Percentiles rank a stretch among this genome's conserved stretches.
phyloP scores from a whole-genome alignment of 177 flowering plant genomes.

The Vitis hybrid region DNA sequence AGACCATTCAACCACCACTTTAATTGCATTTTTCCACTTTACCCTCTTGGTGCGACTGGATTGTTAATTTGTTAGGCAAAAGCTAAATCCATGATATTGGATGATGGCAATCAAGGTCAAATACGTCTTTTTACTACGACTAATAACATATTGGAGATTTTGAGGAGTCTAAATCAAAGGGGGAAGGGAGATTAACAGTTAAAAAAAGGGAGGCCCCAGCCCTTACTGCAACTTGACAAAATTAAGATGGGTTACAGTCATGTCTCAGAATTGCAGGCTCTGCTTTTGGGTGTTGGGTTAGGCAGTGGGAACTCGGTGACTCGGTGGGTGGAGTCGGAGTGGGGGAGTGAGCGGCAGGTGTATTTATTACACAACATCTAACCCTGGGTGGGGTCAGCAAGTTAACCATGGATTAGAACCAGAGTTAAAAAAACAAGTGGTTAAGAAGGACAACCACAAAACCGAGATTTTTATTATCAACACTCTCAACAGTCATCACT shows the following conservation, averaged over 20 bases:
- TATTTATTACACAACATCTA: slow-evolving; percentile 26
- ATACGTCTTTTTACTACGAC: no score
- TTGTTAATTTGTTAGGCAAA: no score
- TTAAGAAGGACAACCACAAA: slow-evolving; percentile 52
- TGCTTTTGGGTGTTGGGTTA: neutral
- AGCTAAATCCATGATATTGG: no score
- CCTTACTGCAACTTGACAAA: slow-evolving; percentile 20
- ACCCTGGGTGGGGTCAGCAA: slow-evolving; percentile 34
- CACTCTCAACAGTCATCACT: slow-evolving; percentile 22
- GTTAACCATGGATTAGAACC: slow-evolving; percentile 46
- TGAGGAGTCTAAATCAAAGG: neutral
- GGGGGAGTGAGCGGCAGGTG: neutral
- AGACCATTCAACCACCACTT: slow-evolving; percentile 2
- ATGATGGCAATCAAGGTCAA: no score
- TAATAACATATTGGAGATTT: no score
- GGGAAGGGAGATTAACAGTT: neutral
- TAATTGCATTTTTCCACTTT: no score
- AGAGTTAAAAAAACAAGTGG: slow-evolving; percentile 38
- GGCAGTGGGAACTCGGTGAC: no score
- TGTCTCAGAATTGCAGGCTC: slow-evolving; percentile 10
- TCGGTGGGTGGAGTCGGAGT: neutral
- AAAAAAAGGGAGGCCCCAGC: slow-evolving; percentile 13
- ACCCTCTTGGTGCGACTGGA: no score
- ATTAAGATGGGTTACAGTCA: slow-evolving; percentile 23
- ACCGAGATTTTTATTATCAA: slow-evolving; percentile 35